These are phyloP conservation scores for Dioscorea alata DNA, from an alignment of 106 monocot genomes.

Conservation along the genomic window DNA sequence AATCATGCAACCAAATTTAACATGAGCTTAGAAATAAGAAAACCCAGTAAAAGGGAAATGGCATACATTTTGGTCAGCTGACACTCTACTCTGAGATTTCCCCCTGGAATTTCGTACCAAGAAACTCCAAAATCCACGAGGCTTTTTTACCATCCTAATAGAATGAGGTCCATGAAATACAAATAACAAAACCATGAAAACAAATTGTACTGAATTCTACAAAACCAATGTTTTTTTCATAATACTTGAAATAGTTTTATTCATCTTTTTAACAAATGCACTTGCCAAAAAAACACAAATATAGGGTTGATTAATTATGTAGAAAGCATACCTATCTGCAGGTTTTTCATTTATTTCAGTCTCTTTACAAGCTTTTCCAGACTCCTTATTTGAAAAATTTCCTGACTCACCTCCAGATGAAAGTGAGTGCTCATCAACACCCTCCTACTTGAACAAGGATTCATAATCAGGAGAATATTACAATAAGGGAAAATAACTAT, in stretches of 20 bases:
- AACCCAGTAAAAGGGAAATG: background rate
- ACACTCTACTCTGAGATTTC: conserved; percentile 22
- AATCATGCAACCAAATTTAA: too few relatives aligned
- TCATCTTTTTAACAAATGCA: background rate
- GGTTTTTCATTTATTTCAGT: conserved; percentile 18
- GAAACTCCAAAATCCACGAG: conserved; percentile 68
- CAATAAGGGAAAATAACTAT: too few relatives aligned
- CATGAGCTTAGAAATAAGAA: too few relatives aligned
- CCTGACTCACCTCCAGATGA: conserved; percentile 23
- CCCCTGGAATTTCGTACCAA: conserved; percentile 44
- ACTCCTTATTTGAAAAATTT: conserved; percentile 13
- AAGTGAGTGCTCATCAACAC: conserved; percentile 23
- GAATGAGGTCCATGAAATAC: conserved; percentile 11
- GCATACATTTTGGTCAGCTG: conserved; percentile 42
- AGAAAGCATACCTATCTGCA: conserved; percentile 39
- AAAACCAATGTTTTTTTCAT: too few relatives aligned
- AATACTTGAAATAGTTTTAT: too few relatives aligned
- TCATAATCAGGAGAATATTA: background rate
- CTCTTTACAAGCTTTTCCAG: conserved; percentile 14
- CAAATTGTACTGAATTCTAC: background rate
- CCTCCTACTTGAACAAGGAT: conserved; percentile 27
- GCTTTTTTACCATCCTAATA: conserved; percentile 31
- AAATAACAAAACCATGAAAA: background rate
- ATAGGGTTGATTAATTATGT: background rate
- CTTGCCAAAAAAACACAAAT: background rate